Conservation (phyloP, 2,329 filamentous ascomycete genomes). For the Claviceps lovelessii region DNA sequence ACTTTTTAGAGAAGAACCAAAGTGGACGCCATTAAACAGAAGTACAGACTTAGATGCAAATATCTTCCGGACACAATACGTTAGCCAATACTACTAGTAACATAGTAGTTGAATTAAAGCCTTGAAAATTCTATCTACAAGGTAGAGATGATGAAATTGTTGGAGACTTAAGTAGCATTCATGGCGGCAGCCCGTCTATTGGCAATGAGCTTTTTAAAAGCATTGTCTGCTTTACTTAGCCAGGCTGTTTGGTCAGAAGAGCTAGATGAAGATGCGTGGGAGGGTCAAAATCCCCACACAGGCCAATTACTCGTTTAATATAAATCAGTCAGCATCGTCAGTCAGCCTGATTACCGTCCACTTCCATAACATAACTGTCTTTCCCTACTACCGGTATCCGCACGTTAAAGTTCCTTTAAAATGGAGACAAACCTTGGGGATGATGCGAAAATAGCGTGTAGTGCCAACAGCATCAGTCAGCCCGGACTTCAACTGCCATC, state of each 20-base stretch:
- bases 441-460: constrained; percentile 1
- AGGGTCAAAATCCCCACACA: background rate
- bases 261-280: background rate
- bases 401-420: background rate
- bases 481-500: constrained; percentile 46
- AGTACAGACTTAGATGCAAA: constrained; percentile 65
- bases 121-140: too few relatives aligned
- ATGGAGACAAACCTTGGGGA: constrained; percentile 11
- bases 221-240: background rate
- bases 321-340: background rate
- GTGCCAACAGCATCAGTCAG: constrained; percentile 10
- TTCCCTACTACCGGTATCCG: background rate
- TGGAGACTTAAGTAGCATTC: background rate
- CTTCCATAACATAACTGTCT: background rate
- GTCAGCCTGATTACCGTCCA: background rate
- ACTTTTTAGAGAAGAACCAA: constrained; percentile 94
- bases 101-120: background rate
- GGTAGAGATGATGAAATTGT: background rate
- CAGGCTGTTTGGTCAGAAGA: background rate
- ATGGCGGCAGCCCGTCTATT: background rate
- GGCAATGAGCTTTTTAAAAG: background rate
- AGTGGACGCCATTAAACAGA: constrained; percentile 91
- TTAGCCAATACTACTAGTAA: constrained; percentile 29
- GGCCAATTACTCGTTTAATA: background rate
- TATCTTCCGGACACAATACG: constrained; percentile 62